Percentiles rank a stretch among this genome's conserved stretches.
phyloP scores from a whole-genome alignment of 2,329 filamentous ascomycete genomes.

The Aspergillus jensenii region DNA sequence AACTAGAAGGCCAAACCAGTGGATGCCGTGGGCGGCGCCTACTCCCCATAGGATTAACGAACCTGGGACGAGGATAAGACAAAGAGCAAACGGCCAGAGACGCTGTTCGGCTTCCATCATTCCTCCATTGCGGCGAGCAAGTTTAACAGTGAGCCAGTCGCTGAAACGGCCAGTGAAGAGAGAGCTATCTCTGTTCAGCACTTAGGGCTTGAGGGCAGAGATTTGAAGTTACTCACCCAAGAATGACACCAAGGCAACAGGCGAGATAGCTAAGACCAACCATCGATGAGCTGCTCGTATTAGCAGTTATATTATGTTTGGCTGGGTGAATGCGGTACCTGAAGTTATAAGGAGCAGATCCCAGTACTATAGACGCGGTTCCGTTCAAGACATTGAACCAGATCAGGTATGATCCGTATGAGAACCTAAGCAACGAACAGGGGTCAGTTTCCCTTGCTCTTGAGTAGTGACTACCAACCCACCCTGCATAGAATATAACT shows the following conservation, averaged over 20 bases:
- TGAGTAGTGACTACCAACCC: not conserved
- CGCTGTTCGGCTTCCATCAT: conserved; percentile 44
- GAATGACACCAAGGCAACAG: conserved; percentile 33
- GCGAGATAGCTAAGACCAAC: conserved; percentile 40
- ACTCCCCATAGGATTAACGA: conserved; percentile 42
- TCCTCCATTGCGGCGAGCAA: conserved; percentile 42
- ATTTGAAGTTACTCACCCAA: conserved; percentile 24
- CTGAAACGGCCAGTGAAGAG: conserved; percentile 41
- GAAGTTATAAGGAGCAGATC: conserved; percentile 38
- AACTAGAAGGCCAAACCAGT: conserved; percentile 44
- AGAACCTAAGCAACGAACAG: conserved; percentile 25
- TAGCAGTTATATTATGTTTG: conserved; percentile 6
- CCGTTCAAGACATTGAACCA: conserved; percentile 44
- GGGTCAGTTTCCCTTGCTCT: not conserved
- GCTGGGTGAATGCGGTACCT: conserved; percentile 16
- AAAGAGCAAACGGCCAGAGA: conserved; percentile 40
- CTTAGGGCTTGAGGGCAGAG: not conserved
- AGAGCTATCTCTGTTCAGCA: conserved; percentile 23
- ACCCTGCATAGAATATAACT: conserved; percentile 41
- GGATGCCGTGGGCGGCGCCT: conserved; percentile 42
- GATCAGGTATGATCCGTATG: conserved; percentile 40
- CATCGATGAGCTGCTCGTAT: conserved; percentile 33
- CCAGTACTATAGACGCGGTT: conserved; percentile 39
- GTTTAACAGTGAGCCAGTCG: conserved; percentile 39
- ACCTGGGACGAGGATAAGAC: conserved; percentile 35